Evolutionary conservation across 148 eudicot genomes (phyloP).

Genomic region (Arbutus unedo): DNA sequence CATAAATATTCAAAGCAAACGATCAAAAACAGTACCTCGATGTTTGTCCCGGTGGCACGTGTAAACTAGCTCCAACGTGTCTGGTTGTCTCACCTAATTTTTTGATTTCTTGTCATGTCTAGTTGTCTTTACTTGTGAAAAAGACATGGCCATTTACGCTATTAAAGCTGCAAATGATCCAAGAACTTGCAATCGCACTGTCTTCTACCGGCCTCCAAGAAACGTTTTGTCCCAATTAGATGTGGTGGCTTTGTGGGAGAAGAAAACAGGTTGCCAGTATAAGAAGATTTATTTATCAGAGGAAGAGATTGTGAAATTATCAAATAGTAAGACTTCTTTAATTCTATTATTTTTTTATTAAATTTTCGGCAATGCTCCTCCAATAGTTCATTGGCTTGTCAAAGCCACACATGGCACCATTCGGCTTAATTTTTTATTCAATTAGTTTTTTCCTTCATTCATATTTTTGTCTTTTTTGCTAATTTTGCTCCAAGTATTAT

Average conservation of each 20-base stretch:
- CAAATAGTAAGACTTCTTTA: constrained; percentile 8
- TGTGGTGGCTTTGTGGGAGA: constrained; percentile 11
- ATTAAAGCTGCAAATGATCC: constrained; percentile 18
- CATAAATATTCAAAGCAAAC: too few species aligned
- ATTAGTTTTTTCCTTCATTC: too few species aligned
- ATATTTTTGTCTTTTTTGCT: too few species aligned
- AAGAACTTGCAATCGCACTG: not conserved
- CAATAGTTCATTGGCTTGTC: too few species aligned
- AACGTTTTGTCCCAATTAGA: constrained; percentile 11
- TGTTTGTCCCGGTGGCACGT: too few species aligned
- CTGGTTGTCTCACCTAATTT: too few species aligned
- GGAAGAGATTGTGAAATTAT: constrained; percentile 14
- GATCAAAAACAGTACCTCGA: too few species aligned
- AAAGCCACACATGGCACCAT: too few species aligned
- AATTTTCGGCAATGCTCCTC: not conserved
- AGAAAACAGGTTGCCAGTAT: not conserved
- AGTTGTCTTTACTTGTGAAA: not conserved
- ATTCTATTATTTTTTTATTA: too few species aligned
- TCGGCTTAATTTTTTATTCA: too few species aligned
- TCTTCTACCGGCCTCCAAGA: not conserved
- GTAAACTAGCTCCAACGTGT: too few species aligned
- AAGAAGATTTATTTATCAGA: constrained; percentile 15
- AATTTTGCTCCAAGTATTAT: too few species aligned
- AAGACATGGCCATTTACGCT: constrained; percentile 8
- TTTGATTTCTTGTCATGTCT: not conserved